A percentile compares a stretch with the other conserved stretches of the same genome.
Conservation (phyloP, 106 monocot species). For the Triglochin maritima region DNA sequence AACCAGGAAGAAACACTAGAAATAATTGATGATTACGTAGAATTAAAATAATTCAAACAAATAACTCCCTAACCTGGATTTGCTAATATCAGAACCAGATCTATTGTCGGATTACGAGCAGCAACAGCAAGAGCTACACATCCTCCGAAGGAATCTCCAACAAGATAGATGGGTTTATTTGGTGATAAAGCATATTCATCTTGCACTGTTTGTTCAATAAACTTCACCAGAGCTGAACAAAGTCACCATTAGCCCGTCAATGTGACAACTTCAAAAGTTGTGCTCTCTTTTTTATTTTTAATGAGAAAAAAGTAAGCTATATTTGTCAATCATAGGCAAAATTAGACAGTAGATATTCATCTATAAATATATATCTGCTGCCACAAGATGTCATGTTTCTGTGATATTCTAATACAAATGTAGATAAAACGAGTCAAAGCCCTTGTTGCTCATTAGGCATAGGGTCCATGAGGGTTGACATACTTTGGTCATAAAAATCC, state of each 20-base stretch:
- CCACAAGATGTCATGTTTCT: no score
- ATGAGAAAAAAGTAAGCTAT: no score
- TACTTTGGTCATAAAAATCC: no score
- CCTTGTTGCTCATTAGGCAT: no score
- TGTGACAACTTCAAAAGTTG: no score
- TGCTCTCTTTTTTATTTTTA: no score
- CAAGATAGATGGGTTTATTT: constrained; percentile 67
- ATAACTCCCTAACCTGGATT: constrained; percentile 67
- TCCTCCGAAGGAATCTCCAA: constrained; percentile 94
- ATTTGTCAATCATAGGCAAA: no score
- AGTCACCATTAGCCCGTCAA: background rate
- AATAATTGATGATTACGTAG: background rate
- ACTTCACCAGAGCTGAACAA: constrained; percentile 40
- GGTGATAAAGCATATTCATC: constrained; percentile 42
- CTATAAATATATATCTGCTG: no score
- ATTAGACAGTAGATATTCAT: no score
- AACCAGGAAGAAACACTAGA: background rate
- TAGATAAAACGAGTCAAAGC: no score
- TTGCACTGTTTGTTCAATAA: constrained; percentile 53
- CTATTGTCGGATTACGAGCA: constrained; percentile 70
- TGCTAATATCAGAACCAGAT: constrained; percentile 62
- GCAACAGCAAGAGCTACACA: constrained; percentile 82
- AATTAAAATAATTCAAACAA: background rate
- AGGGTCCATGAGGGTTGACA: no score
- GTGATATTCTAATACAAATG: no score